Evolutionary conservation across 2,329 filamentous ascomycete species (phyloP), one percentile per base, ranked within the genome.

Genomic region (Alternaria postmessia): DNA sequence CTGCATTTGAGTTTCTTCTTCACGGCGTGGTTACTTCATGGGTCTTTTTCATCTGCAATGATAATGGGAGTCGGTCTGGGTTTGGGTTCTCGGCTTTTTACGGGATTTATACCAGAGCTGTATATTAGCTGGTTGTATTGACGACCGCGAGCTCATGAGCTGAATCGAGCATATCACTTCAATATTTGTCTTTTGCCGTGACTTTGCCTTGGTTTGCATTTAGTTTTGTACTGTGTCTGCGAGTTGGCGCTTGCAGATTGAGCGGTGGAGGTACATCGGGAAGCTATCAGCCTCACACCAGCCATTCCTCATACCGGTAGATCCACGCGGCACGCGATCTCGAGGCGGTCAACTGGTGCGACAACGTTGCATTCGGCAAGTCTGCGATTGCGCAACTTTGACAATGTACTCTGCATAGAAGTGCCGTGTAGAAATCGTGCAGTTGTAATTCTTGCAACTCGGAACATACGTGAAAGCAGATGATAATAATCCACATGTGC

Each of bases 41-140:
- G 81, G 83, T 88, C 84, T 85, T 83, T 85, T 85, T 76, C 72
- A 73, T 80, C 81, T 84, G 89, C 88, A 89, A 90, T 88, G 88
- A 93, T 90, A 89, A 91, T 91, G 91, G 84, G 85, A 84, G 86
- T 88, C 82, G 83, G 89, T 71, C 88, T 86, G 78, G 81, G 82
- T 82, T 82, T 83, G 82, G 82, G 83, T 83, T 85, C 81, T 83
- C 78, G 80, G 82, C 81, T 83, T 82, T 80, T 79, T 70, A 75
- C 71, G 73, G 75, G 76, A 77, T 81, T 79, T 80, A 80, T 80
- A 82, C 81, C 78, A 82, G 80, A 83, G 84, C 82, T 87, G 85
- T 87, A 87, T 81, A 87, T 86, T 87, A 86, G 83, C 83, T 84
- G 81, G 81, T 81, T 72, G 68, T 69, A 81, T 70, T 71, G 79